Conservation (phyloP, 768 basidiomycete species). For the Mycena floridula region DNA sequence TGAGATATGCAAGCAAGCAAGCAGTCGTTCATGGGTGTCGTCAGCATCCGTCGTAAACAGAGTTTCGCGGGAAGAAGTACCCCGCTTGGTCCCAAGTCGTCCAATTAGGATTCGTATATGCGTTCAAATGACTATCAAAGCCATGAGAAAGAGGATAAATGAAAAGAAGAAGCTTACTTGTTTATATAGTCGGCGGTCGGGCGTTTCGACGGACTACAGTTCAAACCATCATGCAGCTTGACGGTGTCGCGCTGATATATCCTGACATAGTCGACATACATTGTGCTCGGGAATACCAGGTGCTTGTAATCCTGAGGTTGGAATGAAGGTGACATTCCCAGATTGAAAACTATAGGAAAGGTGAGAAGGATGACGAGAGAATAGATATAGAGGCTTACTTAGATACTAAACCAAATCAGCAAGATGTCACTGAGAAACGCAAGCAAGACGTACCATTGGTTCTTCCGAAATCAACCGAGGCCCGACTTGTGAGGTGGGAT, state of each 20-base stretch:
- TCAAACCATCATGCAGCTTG: conserved; percentile 46
- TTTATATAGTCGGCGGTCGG: conserved; percentile 83
- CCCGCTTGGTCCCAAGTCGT: conserved; percentile 83
- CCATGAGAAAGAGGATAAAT: not conserved
- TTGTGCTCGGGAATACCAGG: conserved; percentile 69
- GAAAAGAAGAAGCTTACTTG: conserved; percentile 30
- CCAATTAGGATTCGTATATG: conserved; percentile 76
- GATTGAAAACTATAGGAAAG: conserved; percentile 82
- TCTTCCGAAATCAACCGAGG: conserved; percentile 81
- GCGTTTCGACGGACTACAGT: conserved; percentile 71
- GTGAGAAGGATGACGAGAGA: too few relatives aligned
- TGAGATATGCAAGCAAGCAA: too few relatives aligned
- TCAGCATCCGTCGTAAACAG: conserved; percentile 8
- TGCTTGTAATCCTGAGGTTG: conserved; percentile 66
- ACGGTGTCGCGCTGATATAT: conserved; percentile 76
- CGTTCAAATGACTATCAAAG: conserved; percentile 31
- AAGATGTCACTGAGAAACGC: not conserved
- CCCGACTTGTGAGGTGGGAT: conserved; percentile 49
- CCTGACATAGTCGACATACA: conserved; percentile 88
- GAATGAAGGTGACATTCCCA: conserved; percentile 77
- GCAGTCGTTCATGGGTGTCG: too few relatives aligned
- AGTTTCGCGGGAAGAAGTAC: conserved; percentile 68
- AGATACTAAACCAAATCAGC: too few relatives aligned
- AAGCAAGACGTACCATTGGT: conserved; percentile 67
- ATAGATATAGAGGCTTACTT: too few relatives aligned